Conservation (phyloP, 805 yeast species). For the Metschnikowia cerradonensis region DNA sequence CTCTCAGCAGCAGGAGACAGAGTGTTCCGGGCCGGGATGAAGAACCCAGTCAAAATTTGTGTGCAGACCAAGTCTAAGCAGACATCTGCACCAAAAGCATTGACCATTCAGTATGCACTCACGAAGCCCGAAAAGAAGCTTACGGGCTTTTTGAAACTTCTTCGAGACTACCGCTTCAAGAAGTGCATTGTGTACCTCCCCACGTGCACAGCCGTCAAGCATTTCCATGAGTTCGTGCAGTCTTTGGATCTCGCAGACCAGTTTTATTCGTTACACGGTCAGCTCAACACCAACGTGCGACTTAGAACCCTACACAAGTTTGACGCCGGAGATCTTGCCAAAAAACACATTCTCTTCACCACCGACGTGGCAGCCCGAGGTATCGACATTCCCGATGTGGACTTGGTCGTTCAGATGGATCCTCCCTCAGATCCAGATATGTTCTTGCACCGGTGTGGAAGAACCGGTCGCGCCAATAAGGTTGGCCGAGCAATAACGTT, state of each 20-base stretch:
- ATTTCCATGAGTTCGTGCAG: constrained; percentile 59
- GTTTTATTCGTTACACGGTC: constrained; percentile 84
- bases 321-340: constrained; percentile 39
- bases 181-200: constrained; percentile 91
- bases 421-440: constrained; percentile 93
- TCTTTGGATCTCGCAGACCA: constrained; percentile 24
- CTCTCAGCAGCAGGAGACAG: constrained; percentile 75
- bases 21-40: constrained; percentile 82
- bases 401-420: constrained; percentile 86
- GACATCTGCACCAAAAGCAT: constrained; percentile 52
- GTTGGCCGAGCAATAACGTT: constrained; percentile 76
- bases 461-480: constrained; percentile 91
- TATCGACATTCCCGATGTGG: constrained; percentile 91
- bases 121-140: constrained; percentile 61
- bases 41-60: constrained; percentile 85
- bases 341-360: constrained; percentile 68
- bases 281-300: constrained; percentile 76
- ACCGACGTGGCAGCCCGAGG: constrained; percentile 99
- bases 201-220: constrained; percentile 79
- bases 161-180: constrained; percentile 54
- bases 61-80: constrained; percentile 55
- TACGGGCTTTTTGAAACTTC: constrained; percentile 50
- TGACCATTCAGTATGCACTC: constrained; percentile 58
- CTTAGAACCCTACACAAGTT: constrained; percentile 66
- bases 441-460: constrained; percentile 89